phyloP scores from a whole-genome alignment of 2,329 filamentous ascomycete species.

The Exophiala phaeomuriformis region DNA sequence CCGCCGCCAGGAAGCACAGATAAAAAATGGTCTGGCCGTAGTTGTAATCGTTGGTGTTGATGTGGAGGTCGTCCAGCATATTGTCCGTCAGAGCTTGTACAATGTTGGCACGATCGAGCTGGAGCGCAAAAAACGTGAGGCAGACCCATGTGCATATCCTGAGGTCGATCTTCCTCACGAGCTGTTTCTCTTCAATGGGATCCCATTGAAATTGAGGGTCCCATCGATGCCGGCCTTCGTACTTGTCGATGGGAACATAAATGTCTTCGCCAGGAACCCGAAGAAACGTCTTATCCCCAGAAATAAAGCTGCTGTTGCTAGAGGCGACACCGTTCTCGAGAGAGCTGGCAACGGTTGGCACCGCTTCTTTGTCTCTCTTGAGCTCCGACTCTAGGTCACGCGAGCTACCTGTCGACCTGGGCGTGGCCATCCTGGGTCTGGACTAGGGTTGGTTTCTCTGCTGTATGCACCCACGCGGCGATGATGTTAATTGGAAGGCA shows the following conservation, averaged over 20 bases:
- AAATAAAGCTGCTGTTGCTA: constrained; percentile 1
- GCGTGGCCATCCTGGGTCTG: background rate
- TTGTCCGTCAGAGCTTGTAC: constrained; percentile 52
- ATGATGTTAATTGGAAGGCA: background rate
- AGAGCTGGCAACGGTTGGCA: background rate
- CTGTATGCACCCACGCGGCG: background rate
- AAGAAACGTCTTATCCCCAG: constrained; percentile 12
- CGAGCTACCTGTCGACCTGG: background rate
- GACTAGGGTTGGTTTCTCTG: background rate
- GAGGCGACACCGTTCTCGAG: constrained; percentile 4
- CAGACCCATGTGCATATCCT: constrained; percentile 27
- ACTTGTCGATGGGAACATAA: constrained; percentile 23
- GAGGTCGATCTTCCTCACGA: constrained; percentile 22
- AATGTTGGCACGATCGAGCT: constrained; percentile 54
- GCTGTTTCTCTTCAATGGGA: constrained; percentile 22
- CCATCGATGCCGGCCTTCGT: constrained; percentile 46
- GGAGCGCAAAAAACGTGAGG: constrained; percentile 50
- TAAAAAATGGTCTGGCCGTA: constrained; percentile 51
- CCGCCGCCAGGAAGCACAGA: constrained; percentile 45
- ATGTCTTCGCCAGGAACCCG: constrained; percentile 1
- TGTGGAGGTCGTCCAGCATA: constrained; percentile 40
- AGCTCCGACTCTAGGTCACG: background rate
- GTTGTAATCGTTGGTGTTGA: constrained; percentile 31
- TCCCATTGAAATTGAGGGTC: constrained; percentile 31
- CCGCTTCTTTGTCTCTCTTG: constrained; percentile 2